Percentiles rank a stretch among this genome's conserved stretches.
phyloP scores from a whole-genome alignment of 1,139 yeast species.

The Zygoascus hellenicus region DNA sequence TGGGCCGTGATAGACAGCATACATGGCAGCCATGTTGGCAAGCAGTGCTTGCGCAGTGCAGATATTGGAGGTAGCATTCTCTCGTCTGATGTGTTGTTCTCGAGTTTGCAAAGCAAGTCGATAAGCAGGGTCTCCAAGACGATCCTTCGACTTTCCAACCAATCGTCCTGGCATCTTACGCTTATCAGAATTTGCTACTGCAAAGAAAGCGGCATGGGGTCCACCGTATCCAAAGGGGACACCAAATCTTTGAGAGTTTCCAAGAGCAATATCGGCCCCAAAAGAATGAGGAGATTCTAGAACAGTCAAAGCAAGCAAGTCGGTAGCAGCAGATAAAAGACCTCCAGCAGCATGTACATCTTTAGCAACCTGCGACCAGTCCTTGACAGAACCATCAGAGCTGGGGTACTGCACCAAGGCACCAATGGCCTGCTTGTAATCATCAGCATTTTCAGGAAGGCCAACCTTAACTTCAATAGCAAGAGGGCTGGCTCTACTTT shows the following conservation, averaged over 20 bases:
- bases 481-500: conserved; percentile 72
- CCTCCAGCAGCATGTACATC: conserved; percentile 68
- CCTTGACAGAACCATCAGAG: conserved; percentile 68
- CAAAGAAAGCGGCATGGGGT: conserved; percentile 97
- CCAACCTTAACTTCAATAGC: conserved; percentile 62
- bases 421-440: conserved; percentile 56
- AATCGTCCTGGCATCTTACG: conserved; percentile 96
- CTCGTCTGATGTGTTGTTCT: conserved; percentile 96
- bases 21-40: conserved; percentile 93
- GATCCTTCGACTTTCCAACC: conserved; percentile 88
- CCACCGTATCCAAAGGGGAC: conserved; percentile 98
- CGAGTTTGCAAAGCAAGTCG: conserved; percentile 94
- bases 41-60: conserved; percentile 96
- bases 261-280: conserved; percentile 91
- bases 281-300: conserved; percentile 77
- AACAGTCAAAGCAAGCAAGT: conserved; percentile 78
- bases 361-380: conserved; percentile 53
- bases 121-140: conserved; percentile 81
- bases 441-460: conserved; percentile 46
- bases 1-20: conserved; percentile 95
- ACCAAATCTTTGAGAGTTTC: conserved; percentile 93
- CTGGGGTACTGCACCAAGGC: conserved; percentile 87
- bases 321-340: conserved; percentile 79
- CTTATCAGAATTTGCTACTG: conserved; percentile 70
- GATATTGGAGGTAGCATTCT: conserved; percentile 94